Evolutionary conservation across 108 stramenopile species (phyloP).

Genomic region (Nitzschia palea): DNA sequence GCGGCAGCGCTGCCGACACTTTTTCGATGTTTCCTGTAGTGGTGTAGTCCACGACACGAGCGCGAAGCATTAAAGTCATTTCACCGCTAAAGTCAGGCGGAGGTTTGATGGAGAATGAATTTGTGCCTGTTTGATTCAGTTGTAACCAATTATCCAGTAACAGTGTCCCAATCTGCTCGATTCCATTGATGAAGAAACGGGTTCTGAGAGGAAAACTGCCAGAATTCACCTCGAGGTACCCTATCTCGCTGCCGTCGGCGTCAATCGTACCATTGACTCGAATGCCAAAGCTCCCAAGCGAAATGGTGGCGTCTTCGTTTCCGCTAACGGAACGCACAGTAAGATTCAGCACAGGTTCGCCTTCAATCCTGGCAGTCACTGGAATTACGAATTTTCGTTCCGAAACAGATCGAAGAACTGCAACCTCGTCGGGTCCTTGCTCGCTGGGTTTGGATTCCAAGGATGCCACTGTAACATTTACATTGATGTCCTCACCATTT

Average conservation of each 20-base stretch:
- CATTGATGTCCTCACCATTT: constrained; percentile 14
- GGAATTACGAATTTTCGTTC: neutral
- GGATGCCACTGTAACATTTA: neutral
- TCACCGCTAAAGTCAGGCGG: constrained; percentile 1
- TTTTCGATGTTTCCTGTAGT: neutral
- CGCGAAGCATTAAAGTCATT: neutral
- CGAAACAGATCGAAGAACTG: neutral
- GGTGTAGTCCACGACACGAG: neutral
- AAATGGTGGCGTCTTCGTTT: neutral
- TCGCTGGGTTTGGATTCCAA: constrained; percentile 13
- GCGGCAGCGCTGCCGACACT: neutral
- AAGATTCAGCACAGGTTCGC: neutral
- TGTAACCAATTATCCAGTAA: neutral
- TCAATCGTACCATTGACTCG: neutral
- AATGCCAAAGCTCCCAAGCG: neutral
- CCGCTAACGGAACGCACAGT: neutral
- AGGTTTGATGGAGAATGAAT: neutral
- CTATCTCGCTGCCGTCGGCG: neutral
- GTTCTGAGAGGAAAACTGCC: neutral
- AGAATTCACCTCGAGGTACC: neutral
- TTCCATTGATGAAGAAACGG: neutral
- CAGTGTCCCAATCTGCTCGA: neutral
- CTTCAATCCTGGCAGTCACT: neutral
- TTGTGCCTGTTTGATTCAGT: neutral
- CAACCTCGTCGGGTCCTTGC: constrained; percentile 2